Evolutionary conservation across 1,139 yeast genomes (phyloP).

Genomic region (Taiozyma sp.): DNA sequence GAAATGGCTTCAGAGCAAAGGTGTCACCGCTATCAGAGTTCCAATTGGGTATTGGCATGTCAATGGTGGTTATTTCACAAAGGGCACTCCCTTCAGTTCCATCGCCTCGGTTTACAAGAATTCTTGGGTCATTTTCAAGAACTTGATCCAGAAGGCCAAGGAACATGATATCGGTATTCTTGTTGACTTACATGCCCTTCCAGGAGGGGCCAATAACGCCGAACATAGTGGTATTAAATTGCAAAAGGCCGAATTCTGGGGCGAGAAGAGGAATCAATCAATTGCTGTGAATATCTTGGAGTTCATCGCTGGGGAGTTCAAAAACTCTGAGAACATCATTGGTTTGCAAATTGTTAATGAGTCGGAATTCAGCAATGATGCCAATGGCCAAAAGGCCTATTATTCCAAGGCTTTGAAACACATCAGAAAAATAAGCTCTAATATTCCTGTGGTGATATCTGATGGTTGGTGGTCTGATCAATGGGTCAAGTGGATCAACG

Average conservation of each 20-base stretch:
- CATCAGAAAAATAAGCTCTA: conserved; percentile 51
- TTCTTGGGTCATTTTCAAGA: conserved; percentile 60
- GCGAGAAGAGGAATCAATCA: conserved; percentile 37
- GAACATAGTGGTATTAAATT: conserved; percentile 75
- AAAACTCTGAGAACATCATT: conserved; percentile 57
- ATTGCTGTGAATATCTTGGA: conserved; percentile 48
- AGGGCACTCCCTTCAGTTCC: conserved; percentile 57
- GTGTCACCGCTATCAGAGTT: conserved; percentile 73
- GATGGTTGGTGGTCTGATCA: conserved; percentile 93
- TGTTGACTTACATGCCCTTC: conserved; percentile 85
- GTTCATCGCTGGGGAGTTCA: conserved; percentile 60
- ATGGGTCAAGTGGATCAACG: conserved; percentile 69
- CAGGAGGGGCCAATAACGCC: conserved; percentile 87
- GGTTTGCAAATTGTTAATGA: conserved; percentile 89
- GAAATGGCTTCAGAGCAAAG: conserved; percentile 63
- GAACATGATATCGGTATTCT: conserved; percentile 60
- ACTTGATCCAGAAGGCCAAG: conserved; percentile 25
- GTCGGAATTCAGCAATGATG: conserved; percentile 56
- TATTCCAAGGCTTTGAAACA: conserved; percentile 64
- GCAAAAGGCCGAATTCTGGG: conserved; percentile 64
- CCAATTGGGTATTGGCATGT: conserved; percentile 94
- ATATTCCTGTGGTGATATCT: conserved; percentile 73
- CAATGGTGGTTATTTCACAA: conserved; percentile 53
- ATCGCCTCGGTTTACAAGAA: conserved; percentile 53
- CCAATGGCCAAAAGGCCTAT: conserved; percentile 50